A percentile compares a stretch with the other conserved stretches of the same genome.
phyloP scores from a whole-genome alignment of 176 grass and related monocot species.

The Saccharum spontaneum region DNA sequence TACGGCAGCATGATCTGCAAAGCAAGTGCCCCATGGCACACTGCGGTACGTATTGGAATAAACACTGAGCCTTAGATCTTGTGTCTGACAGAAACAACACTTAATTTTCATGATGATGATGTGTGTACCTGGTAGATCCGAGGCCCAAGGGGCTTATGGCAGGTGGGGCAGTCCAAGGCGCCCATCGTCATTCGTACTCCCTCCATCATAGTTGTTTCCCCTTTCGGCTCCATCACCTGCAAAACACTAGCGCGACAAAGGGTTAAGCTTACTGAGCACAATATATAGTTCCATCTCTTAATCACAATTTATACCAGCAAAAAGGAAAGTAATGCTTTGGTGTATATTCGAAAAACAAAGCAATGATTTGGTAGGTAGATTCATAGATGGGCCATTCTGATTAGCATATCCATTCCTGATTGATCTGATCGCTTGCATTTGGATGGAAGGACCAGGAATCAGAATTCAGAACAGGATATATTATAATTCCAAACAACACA shows the following conservation, averaged over 20 bases:
- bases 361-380: not conserved
- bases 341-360: not conserved
- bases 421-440: not conserved
- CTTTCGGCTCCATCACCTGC: constrained; percentile 2
- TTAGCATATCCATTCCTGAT: not conserved
- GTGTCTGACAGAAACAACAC: no score
- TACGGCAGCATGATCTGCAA: not conserved
- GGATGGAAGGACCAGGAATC: not conserved
- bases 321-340: no score
- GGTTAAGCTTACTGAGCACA: not conserved
- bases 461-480: not conserved
- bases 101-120: not conserved
- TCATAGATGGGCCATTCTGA: not conserved
- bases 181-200: not conserved
- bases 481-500: not conserved
- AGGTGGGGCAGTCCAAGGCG: constrained; percentile 1
- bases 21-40: constrained; percentile 21
- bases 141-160: not conserved
- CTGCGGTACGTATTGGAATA: not conserved
- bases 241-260: not conserved
- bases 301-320: not conserved
- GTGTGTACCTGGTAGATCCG: not conserved
- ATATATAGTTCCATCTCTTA: not conserved
- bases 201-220: not conserved
- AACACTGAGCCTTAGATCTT: no score